Evolutionary conservation across 2,329 filamentous ascomycete genomes (phyloP).

Genomic region (Penicillium sp.): DNA sequence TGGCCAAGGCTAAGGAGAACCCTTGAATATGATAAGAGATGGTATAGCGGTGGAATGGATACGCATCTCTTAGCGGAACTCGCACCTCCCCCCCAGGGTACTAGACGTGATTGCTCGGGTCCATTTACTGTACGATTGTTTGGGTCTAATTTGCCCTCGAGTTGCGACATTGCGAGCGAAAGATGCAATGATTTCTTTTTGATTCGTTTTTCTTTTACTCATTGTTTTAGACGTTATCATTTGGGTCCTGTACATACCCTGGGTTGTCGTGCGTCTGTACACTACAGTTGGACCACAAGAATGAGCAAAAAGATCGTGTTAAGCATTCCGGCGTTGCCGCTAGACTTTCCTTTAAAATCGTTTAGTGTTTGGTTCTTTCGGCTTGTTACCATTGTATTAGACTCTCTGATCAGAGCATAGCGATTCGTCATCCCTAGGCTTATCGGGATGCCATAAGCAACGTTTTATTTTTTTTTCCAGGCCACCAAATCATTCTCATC

Average conservation of each 20-base stretch:
- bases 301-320: conserved; percentile 44
- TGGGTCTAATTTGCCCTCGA: conserved; percentile 43
- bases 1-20: conserved; percentile 58
- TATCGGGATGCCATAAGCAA: conserved; percentile 16
- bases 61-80: conserved; percentile 38
- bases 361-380: conserved; percentile 3
- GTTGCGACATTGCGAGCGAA: conserved; percentile 48
- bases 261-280: conserved; percentile 45
- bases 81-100: conserved; percentile 41
- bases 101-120: conserved; percentile 38
- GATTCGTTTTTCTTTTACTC: conserved; percentile 36
- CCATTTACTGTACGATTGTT: conserved; percentile 50
- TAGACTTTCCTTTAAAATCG: conserved; percentile 13
- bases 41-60: conserved; percentile 35
- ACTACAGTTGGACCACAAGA: conserved; percentile 43
- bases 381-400: not conserved
- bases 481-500: conserved; percentile 20
- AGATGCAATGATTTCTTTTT: conserved; percentile 44
- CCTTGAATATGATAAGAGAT: conserved; percentile 34
- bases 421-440: conserved; percentile 7
- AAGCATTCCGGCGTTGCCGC: conserved; percentile 35
- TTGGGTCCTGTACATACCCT: conserved; percentile 49
- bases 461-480: not conserved
- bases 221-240: conserved; percentile 45
- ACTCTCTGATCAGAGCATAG: conserved; percentile 1